These are phyloP conservation scores for Prunus salicina DNA, from an alignment of 306 rosid genomes.

Conservation along the genomic window DNA sequence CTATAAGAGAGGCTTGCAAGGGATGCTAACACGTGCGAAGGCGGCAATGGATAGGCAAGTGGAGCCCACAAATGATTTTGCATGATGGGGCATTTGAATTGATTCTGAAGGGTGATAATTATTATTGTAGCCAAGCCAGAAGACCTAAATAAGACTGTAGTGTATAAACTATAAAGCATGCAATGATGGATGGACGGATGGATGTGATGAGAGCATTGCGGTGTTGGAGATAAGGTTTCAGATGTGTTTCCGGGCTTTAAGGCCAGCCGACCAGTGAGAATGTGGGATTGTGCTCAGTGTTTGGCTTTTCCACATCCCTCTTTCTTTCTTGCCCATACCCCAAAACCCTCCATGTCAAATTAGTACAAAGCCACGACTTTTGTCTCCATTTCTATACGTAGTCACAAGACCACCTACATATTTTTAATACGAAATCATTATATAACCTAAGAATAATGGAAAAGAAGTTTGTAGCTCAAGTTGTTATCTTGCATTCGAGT, in stretches of 20 bases:
- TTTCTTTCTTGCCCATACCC: conserved; percentile 29
- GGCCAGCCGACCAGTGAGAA: conserved; percentile 52
- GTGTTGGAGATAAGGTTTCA: conserved; percentile 77
- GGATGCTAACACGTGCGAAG: conserved; percentile 20
- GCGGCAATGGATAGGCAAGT: conserved; percentile 9
- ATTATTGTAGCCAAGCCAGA: conserved; percentile 8
- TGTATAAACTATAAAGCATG: conserved; percentile 23
- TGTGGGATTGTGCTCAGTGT: conserved; percentile 49
- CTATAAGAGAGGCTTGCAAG: not conserved
- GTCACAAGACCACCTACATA: not conserved
- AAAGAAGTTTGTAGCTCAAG: too few species aligned
- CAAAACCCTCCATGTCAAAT: conserved; percentile 40
- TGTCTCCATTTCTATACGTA: conserved; percentile 35
- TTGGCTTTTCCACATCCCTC: conserved; percentile 45
- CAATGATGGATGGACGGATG: conserved; percentile 29
- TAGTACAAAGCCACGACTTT: conserved; percentile 33
- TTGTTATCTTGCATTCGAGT: too few species aligned
- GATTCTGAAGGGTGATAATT: conserved; percentile 41
- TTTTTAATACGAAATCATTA: not conserved
- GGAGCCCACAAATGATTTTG: conserved; percentile 59
- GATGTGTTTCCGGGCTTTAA: conserved; percentile 55
- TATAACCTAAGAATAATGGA: too few species aligned
- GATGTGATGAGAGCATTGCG: not conserved
- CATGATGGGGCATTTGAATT: conserved; percentile 49
- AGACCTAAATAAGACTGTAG: not conserved